Evolutionary conservation across 208 protist genomes (phyloP).

Genomic region (Porcisia hertigi): DNA sequence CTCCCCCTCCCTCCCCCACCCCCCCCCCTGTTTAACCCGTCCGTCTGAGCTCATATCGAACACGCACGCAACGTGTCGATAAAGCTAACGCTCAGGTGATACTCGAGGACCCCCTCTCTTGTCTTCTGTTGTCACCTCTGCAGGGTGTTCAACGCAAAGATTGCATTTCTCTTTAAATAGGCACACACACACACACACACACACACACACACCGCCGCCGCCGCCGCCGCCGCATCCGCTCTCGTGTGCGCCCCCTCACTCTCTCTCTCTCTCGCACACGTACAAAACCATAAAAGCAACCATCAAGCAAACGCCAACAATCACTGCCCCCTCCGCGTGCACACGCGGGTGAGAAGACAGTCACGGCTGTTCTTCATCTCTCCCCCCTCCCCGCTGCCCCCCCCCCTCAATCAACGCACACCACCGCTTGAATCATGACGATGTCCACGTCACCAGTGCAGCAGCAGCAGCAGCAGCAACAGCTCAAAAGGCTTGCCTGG

Average conservation of each 20-base stretch:
- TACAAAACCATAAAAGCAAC: not conserved
- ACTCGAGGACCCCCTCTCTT: not conserved
- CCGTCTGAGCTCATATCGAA: not conserved
- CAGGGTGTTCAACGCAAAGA: not conserved
- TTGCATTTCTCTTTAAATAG: not conserved
- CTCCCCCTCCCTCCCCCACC: not conserved
- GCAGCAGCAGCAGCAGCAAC: not conserved
- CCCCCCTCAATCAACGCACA: not conserved
- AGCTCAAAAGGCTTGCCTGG: slow-evolving; percentile 25
- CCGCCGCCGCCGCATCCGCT: not conserved
- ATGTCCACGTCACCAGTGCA: not conserved
- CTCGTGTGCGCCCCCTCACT: too few species aligned
- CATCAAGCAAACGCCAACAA: not conserved
- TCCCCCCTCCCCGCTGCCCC: not conserved
- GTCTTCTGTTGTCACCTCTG: not conserved
- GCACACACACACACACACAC: not conserved
- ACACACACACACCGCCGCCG: not conserved
- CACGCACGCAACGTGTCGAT: not conserved
- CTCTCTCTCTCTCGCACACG: too few species aligned
- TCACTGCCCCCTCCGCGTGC: not conserved
- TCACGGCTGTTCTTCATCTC: not conserved
- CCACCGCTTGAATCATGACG: not conserved
- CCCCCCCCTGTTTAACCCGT: not conserved
- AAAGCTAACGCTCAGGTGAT: not conserved
- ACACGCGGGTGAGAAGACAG: not conserved